phyloP scores from a whole-genome alignment of 768 basidiomycete genomes.

The Hygrocybe coccinea region DNA sequence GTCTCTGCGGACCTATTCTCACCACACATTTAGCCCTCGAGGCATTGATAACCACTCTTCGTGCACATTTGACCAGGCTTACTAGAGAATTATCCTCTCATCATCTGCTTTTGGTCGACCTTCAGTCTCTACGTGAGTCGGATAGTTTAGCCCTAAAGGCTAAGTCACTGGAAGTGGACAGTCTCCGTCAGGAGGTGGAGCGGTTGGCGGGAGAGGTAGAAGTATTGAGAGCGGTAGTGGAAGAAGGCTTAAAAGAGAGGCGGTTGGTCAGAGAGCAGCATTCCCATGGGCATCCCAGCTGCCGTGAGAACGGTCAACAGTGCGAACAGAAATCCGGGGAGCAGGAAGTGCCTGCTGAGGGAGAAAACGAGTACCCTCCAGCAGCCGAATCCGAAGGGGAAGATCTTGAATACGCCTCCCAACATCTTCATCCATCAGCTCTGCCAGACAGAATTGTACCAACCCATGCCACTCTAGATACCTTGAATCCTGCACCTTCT shows the following conservation, averaged over 20 bases:
- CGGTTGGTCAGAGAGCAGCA: slow-evolving; percentile 46
- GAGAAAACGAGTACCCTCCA: slow-evolving; percentile 16
- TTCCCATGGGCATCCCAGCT: slow-evolving; percentile 1
- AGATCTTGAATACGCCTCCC: slow-evolving; percentile 34
- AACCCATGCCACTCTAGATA: slow-evolving; percentile 37
- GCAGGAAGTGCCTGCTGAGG: slow-evolving; percentile 17
- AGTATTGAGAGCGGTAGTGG: slow-evolving; percentile 79
- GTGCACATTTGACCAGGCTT: slow-evolving; percentile 69
- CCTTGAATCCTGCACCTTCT: not conserved
- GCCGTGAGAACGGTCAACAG: not conserved
- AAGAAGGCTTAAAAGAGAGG: slow-evolving; percentile 78
- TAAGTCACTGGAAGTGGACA: slow-evolving; percentile 62
- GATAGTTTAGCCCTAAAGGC: slow-evolving; percentile 54
- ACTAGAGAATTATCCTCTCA: slow-evolving; percentile 78
- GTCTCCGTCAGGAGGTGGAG: slow-evolving; percentile 72
- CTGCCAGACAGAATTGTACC: slow-evolving; percentile 23
- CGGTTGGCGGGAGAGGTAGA: slow-evolving; percentile 80
- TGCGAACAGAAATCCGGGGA: slow-evolving; percentile 18
- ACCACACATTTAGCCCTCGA: slow-evolving; percentile 59
- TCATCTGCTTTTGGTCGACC: slow-evolving; percentile 60
- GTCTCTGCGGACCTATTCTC: not conserved
- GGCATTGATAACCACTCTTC: slow-evolving; percentile 67
- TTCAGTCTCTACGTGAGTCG: slow-evolving; percentile 57
- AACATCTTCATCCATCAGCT: slow-evolving; percentile 28
- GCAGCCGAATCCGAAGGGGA: slow-evolving; percentile 28